Conservation (phyloP, 75 land plant species). For the Isoetes taiwanensis region DNA sequence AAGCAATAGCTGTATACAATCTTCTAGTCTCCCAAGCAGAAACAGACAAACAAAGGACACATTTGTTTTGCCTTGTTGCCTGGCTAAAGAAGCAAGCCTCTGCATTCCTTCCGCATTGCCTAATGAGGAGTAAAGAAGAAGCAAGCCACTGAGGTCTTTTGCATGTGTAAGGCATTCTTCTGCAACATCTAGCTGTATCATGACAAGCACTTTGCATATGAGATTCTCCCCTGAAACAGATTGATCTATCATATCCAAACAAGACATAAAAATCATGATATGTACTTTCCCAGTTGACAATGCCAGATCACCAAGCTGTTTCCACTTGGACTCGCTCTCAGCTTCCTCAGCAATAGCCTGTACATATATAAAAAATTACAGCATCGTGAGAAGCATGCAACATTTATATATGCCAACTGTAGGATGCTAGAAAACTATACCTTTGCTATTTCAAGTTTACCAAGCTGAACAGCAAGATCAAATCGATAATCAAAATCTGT, state of each 20-base stretch:
- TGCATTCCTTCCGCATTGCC: constrained; percentile 85
- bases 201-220: constrained; percentile 66
- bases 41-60: constrained; percentile 23
- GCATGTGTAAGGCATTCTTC: constrained; percentile 78
- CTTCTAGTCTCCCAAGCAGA: background rate
- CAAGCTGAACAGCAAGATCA: constrained; percentile 94
- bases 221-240: constrained; percentile 77
- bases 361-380: background rate
- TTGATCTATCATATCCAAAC: constrained; percentile 76
- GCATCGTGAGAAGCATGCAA: background rate
- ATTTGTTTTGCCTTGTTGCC: constrained; percentile 85
- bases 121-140: constrained; percentile 79
- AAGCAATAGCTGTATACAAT: background rate
- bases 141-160: constrained; percentile 78
- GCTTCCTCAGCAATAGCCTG: constrained; percentile 82
- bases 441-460: constrained; percentile 82
- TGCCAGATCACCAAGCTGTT: constrained; percentile 91
- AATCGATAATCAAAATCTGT: constrained; percentile 93
- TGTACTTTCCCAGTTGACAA: constrained; percentile 92
- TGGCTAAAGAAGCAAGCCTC: constrained; percentile 53
- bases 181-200: constrained; percentile 81
- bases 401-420: background rate
- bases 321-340: constrained; percentile 97
- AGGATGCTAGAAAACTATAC: constrained; percentile 17
- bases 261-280: background rate